Evolutionary conservation across 768 basidiomycete species (phyloP).

Genomic region (Chalciporus pseudorubinellus): DNA sequence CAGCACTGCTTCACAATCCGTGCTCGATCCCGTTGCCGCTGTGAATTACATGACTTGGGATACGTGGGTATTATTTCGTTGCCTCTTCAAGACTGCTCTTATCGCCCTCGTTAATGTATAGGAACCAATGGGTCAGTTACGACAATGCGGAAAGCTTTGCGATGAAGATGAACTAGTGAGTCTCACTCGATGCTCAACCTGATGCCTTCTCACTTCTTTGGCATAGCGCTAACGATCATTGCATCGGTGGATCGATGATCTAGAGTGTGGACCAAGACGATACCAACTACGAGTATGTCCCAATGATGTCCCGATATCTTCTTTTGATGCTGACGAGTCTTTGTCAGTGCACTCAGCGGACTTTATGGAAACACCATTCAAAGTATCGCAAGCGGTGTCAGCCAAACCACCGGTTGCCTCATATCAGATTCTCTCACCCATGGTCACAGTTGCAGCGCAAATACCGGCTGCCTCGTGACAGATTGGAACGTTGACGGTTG

Average conservation of each 20-base stretch:
- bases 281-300: background rate
- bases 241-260: background rate
- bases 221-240: background rate
- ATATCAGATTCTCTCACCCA: too few species aligned
- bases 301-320: too few species aligned
- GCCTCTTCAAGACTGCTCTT: rapidly evolving
- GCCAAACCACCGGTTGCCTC: background rate
- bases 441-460: too few species aligned
- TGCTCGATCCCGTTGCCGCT: background rate
- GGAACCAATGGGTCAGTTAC: background rate
- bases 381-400: background rate
- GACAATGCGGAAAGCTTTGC: background rate
- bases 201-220: background rate
- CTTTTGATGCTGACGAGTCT: too few species aligned
- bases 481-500: background rate
- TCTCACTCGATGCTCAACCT: background rate
- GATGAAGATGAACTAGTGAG: background rate
- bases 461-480: too few species aligned
- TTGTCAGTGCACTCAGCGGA: background rate
- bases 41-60: background rate
- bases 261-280: background rate
- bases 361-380: background rate
- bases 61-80: background rate
- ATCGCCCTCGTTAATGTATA: background rate
- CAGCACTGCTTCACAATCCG: background rate